Percentiles rank a stretch among this genome's conserved stretches.
Conservation (phyloP, 2,329 filamentous ascomycete species). For the Colletotrichum horii region DNA sequence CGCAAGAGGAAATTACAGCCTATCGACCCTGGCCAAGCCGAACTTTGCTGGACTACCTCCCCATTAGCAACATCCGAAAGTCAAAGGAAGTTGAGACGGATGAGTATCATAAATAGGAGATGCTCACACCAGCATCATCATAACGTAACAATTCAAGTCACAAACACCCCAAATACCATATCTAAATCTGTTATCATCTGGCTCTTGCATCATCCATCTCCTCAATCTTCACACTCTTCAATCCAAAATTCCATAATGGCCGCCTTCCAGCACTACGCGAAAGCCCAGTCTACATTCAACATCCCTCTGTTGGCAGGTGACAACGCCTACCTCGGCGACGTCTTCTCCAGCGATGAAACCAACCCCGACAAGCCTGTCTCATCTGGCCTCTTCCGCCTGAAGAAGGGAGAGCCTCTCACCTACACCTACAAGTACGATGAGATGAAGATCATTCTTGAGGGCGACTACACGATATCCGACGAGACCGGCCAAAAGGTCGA, state of each 20-base stretch:
- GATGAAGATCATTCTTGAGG: conserved; percentile 77
- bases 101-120: not conserved
- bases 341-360: conserved; percentile 59
- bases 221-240: not conserved
- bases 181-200: not conserved
- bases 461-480: conserved; percentile 68
- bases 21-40: not conserved
- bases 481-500: conserved; percentile 64
- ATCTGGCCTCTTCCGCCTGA: conserved; percentile 69
- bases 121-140: not conserved
- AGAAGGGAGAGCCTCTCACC: conserved; percentile 70
- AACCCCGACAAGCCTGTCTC: conserved; percentile 65
- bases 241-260: conserved; percentile 30
- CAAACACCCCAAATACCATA: not conserved
- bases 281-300: conserved; percentile 65
- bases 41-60: not conserved
- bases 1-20: conserved; percentile 14
- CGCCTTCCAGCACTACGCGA: conserved; percentile 56
- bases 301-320: conserved; percentile 71
- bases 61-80: not conserved
- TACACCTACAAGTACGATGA: conserved; percentile 76
- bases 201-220: not conserved
- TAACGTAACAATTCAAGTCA: not conserved
- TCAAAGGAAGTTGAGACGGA: not conserved
- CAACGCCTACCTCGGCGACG: conserved; percentile 71